These are phyloP conservation scores for Saccharomycopsis amapae DNA, from an alignment of 805 yeast genomes.

Conservation along the genomic window DNA sequence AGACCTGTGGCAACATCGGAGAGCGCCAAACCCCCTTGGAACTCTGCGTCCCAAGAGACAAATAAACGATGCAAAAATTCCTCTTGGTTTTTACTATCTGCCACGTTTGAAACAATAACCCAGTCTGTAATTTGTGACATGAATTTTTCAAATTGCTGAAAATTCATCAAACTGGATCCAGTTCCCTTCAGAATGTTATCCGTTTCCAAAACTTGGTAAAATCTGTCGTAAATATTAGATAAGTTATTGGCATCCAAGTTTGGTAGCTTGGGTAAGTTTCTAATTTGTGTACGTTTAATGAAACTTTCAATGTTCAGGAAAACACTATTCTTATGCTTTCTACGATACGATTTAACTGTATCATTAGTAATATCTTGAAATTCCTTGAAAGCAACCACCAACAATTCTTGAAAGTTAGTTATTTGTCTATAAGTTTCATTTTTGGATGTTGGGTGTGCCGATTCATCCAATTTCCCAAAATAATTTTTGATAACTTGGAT, in stretches of 20 bases:
- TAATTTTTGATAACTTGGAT: constrained; percentile 78
- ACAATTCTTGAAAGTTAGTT: constrained; percentile 80
- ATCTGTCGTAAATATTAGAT: constrained; percentile 76
- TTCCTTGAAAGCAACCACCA: constrained; percentile 90
- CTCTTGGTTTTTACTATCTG: constrained; percentile 33
- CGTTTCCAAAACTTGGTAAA: constrained; percentile 69
- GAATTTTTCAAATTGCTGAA: constrained; percentile 61
- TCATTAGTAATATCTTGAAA: constrained; percentile 75
- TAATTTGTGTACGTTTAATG: constrained; percentile 83
- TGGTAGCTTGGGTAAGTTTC: constrained; percentile 73
- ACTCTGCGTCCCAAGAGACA: constrained; percentile 58
- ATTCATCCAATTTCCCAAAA: constrained; percentile 67
- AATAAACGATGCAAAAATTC: constrained; percentile 60
- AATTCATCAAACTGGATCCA: constrained; percentile 58
- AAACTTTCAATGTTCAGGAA: constrained; percentile 82
- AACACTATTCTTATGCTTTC: constrained; percentile 66
- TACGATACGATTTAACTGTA: constrained; percentile 59
- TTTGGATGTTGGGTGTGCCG: constrained; percentile 67
- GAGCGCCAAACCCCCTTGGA: constrained; percentile 50
- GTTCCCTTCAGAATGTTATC: constrained; percentile 35
- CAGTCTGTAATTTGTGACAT: constrained; percentile 78
- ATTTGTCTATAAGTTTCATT: constrained; percentile 58
- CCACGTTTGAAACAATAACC: constrained; percentile 38
- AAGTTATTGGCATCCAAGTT: constrained; percentile 52
- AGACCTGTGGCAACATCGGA: constrained; percentile 69